Evolutionary conservation across 2,329 filamentous ascomycete species (phyloP).

Genomic region (Aureobasidium lini): DNA sequence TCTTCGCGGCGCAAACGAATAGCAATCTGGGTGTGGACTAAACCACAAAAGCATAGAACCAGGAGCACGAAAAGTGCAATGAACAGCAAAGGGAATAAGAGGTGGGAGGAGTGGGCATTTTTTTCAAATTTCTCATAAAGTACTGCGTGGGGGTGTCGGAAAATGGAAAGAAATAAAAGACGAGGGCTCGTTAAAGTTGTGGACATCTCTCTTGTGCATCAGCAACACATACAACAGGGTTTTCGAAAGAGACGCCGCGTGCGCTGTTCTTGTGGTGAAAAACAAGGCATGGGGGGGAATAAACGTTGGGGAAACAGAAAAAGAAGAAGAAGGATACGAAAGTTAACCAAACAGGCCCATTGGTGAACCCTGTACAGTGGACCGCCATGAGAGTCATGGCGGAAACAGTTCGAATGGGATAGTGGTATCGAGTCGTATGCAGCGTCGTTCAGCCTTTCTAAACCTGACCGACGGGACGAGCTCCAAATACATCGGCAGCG

Average conservation of each 20-base stretch:
- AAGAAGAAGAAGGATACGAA: background rate
- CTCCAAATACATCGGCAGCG: slow-evolving; percentile 8
- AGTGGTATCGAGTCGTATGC: slow-evolving; percentile 1
- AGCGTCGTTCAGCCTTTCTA: background rate
- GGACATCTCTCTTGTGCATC: background rate
- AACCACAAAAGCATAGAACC: background rate
- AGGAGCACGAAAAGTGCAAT: background rate
- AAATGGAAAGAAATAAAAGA: background rate
- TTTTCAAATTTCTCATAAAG: slow-evolving; percentile 10
- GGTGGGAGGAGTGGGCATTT: background rate
- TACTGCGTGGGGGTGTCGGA: background rate
- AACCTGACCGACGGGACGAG: slow-evolving; percentile 5
- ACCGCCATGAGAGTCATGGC: background rate
- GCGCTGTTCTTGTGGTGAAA: background rate
- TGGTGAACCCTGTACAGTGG: slow-evolving; percentile 1
- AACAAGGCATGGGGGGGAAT: slow-evolving; percentile 5
- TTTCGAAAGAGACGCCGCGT: background rate
- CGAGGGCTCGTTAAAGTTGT: background rate
- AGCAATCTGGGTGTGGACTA: background rate
- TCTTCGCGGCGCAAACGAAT: background rate
- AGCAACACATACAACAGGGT: background rate
- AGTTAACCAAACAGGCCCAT: slow-evolving; percentile 2
- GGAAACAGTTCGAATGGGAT: background rate
- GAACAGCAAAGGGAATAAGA: background rate
- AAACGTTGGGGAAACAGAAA: slow-evolving; percentile 1